Conservation (phyloP, 2,329 filamentous ascomycete species). For the Sclerotinia trifoliorum region DNA sequence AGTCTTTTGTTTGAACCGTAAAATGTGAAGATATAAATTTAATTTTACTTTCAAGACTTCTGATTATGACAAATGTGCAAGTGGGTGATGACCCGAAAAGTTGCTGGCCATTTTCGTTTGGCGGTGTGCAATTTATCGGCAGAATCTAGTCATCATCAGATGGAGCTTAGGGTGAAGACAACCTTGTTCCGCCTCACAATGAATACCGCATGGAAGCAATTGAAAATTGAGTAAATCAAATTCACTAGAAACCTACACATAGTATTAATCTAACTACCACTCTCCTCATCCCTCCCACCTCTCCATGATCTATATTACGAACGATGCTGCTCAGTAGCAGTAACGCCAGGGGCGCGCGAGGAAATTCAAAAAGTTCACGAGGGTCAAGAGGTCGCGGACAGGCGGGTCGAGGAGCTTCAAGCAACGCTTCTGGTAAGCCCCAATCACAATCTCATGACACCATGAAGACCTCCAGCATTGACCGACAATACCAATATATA, state of each 20-base stretch:
- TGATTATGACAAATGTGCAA: too few species aligned
- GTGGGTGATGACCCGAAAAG: too few species aligned
- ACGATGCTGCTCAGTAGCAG: conserved; percentile 36
- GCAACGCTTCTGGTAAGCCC: conserved; percentile 38
- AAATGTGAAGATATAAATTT: too few species aligned
- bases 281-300: conserved; percentile 29
- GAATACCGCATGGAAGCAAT: background rate
- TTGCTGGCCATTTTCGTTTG: background rate
- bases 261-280: conserved; percentile 24
- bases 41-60: too few species aligned
- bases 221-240: background rate
- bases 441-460: conserved; percentile 23
- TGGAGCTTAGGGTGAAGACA: conserved; percentile 1
- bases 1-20: too few species aligned
- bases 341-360: conserved; percentile 36
- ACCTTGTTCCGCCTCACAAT: background rate
- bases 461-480: conserved; percentile 24
- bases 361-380: conserved; percentile 35
- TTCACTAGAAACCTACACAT: background rate
- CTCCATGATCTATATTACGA: conserved; percentile 37
- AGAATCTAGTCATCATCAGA: background rate
- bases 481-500: conserved; percentile 26
- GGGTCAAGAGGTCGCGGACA: conserved; percentile 38
- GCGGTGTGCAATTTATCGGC: background rate
- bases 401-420: conserved; percentile 39